phyloP scores from a whole-genome alignment of 2,329 filamentous ascomycete genomes.

The Arthrobotrys sphaeroides region DNA sequence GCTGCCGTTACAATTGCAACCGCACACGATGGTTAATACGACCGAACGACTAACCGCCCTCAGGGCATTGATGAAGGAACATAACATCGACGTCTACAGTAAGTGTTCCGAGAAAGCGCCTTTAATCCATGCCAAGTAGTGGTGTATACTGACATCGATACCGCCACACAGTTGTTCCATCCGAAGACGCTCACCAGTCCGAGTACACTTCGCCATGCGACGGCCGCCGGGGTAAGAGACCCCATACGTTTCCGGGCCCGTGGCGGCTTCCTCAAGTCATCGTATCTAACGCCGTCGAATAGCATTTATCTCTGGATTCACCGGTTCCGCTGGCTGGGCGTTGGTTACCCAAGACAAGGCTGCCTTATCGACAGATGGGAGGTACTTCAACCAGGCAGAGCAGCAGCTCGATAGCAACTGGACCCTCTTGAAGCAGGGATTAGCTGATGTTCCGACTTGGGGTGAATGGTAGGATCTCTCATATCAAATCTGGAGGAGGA shows the following conservation, averaged over 20 bases:
- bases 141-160: slow-evolving; percentile 60
- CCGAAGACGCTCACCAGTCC: slow-evolving; percentile 95
- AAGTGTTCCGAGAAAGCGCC: slow-evolving; percentile 60
- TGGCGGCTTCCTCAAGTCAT: background rate
- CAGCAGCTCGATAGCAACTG: slow-evolving; percentile 93
- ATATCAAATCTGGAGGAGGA: slow-evolving; percentile 7
- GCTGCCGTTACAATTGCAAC: too few relatives aligned
- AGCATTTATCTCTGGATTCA: slow-evolving; percentile 92
- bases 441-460: slow-evolving; percentile 95
- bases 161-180: slow-evolving; percentile 78
- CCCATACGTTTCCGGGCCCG: background rate
- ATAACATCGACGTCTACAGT: slow-evolving; percentile 93
- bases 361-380: slow-evolving; percentile 89
- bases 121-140: slow-evolving; percentile 29
- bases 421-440: slow-evolving; percentile 88
- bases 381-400: slow-evolving; percentile 96
- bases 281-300: slow-evolving; percentile 29
- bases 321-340: slow-evolving; percentile 91
- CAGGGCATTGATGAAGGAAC: slow-evolving; percentile 84
- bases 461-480: slow-evolving; percentile 79
- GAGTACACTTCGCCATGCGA: slow-evolving; percentile 99
- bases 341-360: slow-evolving; percentile 87
- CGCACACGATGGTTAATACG: slow-evolving; percentile 71
- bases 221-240: slow-evolving; percentile 74
- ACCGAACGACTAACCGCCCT: slow-evolving; percentile 78